Base-by-base conservation (phyloP, 2,329 filamentous ascomycete genomes). In the Trichoderma sp. region DNA sequence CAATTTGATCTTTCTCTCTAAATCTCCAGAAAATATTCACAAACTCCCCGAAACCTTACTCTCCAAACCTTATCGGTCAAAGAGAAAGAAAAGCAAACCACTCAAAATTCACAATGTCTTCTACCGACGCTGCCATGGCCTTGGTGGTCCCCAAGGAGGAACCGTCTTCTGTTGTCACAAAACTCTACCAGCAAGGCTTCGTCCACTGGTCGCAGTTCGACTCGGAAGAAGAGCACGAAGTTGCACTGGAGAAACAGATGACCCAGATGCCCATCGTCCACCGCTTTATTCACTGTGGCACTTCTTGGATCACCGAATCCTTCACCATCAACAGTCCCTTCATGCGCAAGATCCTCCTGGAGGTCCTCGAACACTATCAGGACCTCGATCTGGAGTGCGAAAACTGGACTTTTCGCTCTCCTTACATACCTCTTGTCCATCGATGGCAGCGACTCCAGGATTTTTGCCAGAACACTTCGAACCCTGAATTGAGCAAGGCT, bases 351-450 rank as follows among this genome's bases (percentile, higher is more conserved):
- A 56, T 66, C 14, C 21, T 66, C 0, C 6, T 28, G 1, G 34
- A 43, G 26, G 24, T 30, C 24, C 60, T 63, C 14, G 34, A 39
- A 18, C 7, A 47, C 36, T 63, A 63, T 26, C 60, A 63, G 6
- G 60, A 63, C 24, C 36, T 63, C 8, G 60, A 63, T 15, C 3
- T 63, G 12, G 60, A 63, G 3, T 43, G 36, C 60, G 60, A 63
- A 8, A 63, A 63, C 15, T 63, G 60, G 60, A 63, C 60, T 6
- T 63, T 63, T 4, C 60, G 60, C 6, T 28, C 36, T 8, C 60
- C 60, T 14, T 63, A 63, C 60, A 63, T 63, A 28, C 60, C 60
- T 5, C 36, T 63, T 1, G 60, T 63, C 9, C 36, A 63, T 28
- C 60, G 36, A 14, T 63, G 60, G 60, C 60, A 47, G 60, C 36